phyloP scores from a whole-genome alignment of 345 rosid species.

The Linum trigynum region DNA sequence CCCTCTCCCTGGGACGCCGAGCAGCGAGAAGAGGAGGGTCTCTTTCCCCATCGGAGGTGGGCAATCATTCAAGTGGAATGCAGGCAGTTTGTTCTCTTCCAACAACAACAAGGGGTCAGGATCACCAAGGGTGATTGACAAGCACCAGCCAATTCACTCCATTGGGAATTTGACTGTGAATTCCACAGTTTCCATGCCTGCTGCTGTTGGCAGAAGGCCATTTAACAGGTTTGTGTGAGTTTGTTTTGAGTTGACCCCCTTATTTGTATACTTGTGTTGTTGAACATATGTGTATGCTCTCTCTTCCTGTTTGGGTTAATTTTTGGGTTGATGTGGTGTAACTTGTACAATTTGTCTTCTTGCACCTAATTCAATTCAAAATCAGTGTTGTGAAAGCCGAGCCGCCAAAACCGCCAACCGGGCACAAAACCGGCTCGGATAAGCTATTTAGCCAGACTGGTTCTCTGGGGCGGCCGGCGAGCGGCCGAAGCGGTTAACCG shows the following conservation, averaged over 20 bases:
- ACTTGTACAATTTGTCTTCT: no score
- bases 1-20: slow-evolving; percentile 38
- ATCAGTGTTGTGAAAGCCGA: no score
- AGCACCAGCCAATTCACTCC: slow-evolving; percentile 9
- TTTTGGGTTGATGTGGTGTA: neutral
- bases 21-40: slow-evolving; percentile 59
- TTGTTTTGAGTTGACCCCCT: neutral
- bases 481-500: no score
- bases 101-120: slow-evolving; percentile 33
- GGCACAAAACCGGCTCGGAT: no score
- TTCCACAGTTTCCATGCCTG: slow-evolving; percentile 82
- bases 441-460: no score
- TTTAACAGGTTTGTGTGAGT: slow-evolving; percentile 95
- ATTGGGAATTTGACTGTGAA: slow-evolving; percentile 38
- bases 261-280: neutral
- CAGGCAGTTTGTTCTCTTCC: slow-evolving; percentile 49
- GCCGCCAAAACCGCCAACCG: no score
- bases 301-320: neutral
- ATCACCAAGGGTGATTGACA: slow-evolving; percentile 23
- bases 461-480: no score
- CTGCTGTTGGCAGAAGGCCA: slow-evolving; percentile 57
- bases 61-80: slow-evolving; percentile 70
- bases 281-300: neutral
- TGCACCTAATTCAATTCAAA: no score
- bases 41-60: slow-evolving; percentile 60